A percentile compares a stretch with the other conserved stretches of the same genome.
These are phyloP conservation scores for Zygosaccharomyces lentus DNA, from an alignment of 805 yeast species.

Conservation along the genomic window DNA sequence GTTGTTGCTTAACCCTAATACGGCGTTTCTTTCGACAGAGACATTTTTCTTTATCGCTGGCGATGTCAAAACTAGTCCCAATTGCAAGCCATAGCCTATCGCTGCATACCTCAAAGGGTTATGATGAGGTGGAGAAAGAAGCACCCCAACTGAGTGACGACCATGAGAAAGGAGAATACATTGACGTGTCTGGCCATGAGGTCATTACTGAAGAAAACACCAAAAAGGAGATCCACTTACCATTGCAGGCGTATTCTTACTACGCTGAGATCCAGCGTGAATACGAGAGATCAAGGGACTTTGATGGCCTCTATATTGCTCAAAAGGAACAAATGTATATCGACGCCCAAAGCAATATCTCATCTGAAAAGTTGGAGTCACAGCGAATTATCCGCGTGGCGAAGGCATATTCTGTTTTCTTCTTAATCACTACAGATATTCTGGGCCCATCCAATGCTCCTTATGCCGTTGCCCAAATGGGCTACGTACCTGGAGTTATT, in stretches of 20 bases:
- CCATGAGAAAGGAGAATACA: conserved; percentile 10
- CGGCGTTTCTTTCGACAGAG: not conserved
- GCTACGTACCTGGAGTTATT: conserved; percentile 44
- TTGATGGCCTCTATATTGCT: conserved; percentile 13
- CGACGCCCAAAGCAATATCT: conserved; percentile 13
- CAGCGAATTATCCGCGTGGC: conserved; percentile 15
- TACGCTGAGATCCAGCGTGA: conserved; percentile 16
- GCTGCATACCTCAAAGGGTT: not conserved
- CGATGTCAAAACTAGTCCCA: conserved; percentile 10
- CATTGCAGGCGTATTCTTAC: conserved; percentile 13
- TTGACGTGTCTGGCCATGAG: conserved; percentile 12
- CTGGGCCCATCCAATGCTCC: conserved; percentile 47
- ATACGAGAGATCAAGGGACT: conserved; percentile 10
- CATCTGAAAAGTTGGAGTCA: conserved; percentile 11
- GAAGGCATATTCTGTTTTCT: conserved; percentile 37
- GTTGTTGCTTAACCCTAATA: conserved; percentile 1
- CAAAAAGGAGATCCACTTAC: conserved; percentile 5
- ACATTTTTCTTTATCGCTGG: not conserved
- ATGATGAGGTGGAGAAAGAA: conserved; percentile 3
- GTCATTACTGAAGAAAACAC: conserved; percentile 8
- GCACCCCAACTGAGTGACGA: too few relatives aligned
- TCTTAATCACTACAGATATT: conserved; percentile 46
- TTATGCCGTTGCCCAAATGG: conserved; percentile 42
- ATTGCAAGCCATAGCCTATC: conserved; percentile 8
- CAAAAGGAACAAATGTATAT: conserved; percentile 14